Conservation (phyloP, 176 grass and related monocot genomes). For the Ananas comosus region DNA sequence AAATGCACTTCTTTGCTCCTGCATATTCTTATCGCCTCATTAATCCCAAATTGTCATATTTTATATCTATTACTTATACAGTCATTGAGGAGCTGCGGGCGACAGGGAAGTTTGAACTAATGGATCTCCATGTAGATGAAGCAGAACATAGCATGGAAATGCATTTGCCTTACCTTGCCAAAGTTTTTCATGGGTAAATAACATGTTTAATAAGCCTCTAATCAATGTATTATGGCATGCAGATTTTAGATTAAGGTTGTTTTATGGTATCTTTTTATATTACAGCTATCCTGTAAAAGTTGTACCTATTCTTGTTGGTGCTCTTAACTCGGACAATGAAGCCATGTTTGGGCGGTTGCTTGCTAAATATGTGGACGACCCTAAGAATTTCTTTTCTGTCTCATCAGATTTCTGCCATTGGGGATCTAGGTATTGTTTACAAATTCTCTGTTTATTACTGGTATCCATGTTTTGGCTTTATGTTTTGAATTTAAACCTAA, state of each 20-base stretch:
- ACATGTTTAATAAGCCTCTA: background rate
- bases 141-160: conserved; percentile 99
- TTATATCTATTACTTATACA: conserved; percentile 30
- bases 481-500: too few relatives aligned
- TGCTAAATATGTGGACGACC: conserved; percentile 78
- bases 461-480: background rate
- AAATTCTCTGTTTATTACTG: conserved; percentile 7
- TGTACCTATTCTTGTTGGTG: conserved; percentile 85
- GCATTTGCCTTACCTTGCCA: conserved; percentile 95
- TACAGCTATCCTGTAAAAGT: conserved; percentile 73
- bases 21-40: background rate
- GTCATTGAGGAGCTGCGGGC: conserved; percentile 62
- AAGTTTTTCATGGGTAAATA: conserved; percentile 89
- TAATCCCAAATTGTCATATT: background rate
- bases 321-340: conserved; percentile 71
- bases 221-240: conserved; percentile 2
- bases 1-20: too few relatives aligned
- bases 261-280: conserved; percentile 12
- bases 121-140: conserved; percentile 96
- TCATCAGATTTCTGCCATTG: conserved; percentile 98
- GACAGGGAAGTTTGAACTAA: conserved; percentile 86
- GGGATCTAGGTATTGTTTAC: conserved; percentile 64
- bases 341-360: conserved; percentile 77
- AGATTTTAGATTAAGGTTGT: background rate
- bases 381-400: conserved; percentile 84